A percentile compares a stretch with the other conserved stretches of the same genome.
Evolutionary conservation across 2,329 filamentous ascomycete species (phyloP).

Genomic region (Aspergillus tanneri): DNA sequence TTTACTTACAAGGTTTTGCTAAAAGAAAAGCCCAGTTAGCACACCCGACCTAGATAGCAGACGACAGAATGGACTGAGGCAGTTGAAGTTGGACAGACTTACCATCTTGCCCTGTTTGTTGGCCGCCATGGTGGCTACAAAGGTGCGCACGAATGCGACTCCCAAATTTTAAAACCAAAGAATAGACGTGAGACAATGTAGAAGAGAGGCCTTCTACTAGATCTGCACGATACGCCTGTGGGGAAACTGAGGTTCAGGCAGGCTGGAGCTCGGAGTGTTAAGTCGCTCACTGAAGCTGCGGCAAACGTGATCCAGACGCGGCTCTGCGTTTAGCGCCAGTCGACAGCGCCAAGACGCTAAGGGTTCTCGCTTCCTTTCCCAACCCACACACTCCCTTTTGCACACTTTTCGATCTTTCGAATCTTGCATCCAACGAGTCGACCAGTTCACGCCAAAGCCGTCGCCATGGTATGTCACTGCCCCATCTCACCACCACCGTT

Average conservation of each 20-base stretch:
- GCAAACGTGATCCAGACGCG: conserved; percentile 19
- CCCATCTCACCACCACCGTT: conserved; percentile 3
- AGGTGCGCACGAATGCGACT: conserved; percentile 50
- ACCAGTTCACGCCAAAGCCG: conserved; percentile 42
- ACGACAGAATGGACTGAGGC: conserved; percentile 13
- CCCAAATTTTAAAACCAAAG: conserved; percentile 29
- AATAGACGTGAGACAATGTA: conserved; percentile 20
- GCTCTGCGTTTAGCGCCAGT: conserved; percentile 28
- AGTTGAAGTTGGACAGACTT: conserved; percentile 51
- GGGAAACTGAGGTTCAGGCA: conserved; percentile 5
- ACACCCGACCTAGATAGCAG: conserved; percentile 17
- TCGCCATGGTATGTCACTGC: conserved; percentile 49
- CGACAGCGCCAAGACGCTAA: conserved; percentile 36
- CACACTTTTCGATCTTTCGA: conserved; percentile 32
- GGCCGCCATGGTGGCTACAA: conserved; percentile 52
- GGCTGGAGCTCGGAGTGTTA: conserved; percentile 16
- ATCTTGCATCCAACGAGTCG: conserved; percentile 37
- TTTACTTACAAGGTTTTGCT: conserved; percentile 64
- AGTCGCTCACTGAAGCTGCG: conserved; percentile 12
- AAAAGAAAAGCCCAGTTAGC: conserved; percentile 54
- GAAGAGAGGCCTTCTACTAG: conserved; percentile 24
- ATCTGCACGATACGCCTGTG: conserved; percentile 16
- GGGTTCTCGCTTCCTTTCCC: conserved; percentile 39
- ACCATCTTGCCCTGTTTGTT: conserved; percentile 99
- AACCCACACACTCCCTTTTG: conserved; percentile 39